Conservation (phyloP, 192 early-diverging fungal genomes). For the Coemansia umbellata region DNA sequence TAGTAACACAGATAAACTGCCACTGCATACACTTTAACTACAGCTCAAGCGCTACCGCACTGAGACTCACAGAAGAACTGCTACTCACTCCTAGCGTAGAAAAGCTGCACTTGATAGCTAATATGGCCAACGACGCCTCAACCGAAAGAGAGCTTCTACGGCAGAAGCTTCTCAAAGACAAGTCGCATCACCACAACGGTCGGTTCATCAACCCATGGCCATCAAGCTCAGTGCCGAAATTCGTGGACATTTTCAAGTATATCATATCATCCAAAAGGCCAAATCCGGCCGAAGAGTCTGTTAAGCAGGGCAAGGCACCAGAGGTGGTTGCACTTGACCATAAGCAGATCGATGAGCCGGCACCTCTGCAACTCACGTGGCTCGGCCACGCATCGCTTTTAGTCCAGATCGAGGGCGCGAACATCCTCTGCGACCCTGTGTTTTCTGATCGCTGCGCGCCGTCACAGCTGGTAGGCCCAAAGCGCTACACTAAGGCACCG, state of each 20-base stretch:
- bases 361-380: slow-evolving; percentile 52
- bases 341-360: slow-evolving; percentile 10
- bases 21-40: too few relatives aligned
- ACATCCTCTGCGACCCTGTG: slow-evolving; percentile 72
- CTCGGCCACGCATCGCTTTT: slow-evolving; percentile 63
- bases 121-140: too few relatives aligned
- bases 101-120: too few relatives aligned
- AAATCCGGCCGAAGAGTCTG: slow-evolving; percentile 7
- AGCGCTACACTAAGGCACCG: slow-evolving; percentile 62
- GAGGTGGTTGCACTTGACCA: slow-evolving; percentile 25
- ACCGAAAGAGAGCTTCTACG: too few relatives aligned
- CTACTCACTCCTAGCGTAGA: too few relatives aligned
- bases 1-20: too few relatives aligned
- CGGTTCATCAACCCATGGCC: slow-evolving; percentile 70
- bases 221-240: slow-evolving; percentile 21
- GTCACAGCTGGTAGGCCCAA: slow-evolving; percentile 61
- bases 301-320: slow-evolving; percentile 28
- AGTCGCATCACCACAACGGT: slow-evolving; percentile 52
- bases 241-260: slow-evolving; percentile 5
- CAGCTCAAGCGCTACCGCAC: too few relatives aligned
- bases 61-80: too few relatives aligned
- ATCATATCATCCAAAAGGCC: slow-evolving; percentile 7
- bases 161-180: slow-evolving; percentile 10
- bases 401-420: slow-evolving; percentile 61
- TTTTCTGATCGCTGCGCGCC: slow-evolving; percentile 74